These are phyloP conservation scores for Chlamydomonas schloesseri DNA, from an alignment of 139 green algal genomes.

Conservation along the genomic window DNA sequence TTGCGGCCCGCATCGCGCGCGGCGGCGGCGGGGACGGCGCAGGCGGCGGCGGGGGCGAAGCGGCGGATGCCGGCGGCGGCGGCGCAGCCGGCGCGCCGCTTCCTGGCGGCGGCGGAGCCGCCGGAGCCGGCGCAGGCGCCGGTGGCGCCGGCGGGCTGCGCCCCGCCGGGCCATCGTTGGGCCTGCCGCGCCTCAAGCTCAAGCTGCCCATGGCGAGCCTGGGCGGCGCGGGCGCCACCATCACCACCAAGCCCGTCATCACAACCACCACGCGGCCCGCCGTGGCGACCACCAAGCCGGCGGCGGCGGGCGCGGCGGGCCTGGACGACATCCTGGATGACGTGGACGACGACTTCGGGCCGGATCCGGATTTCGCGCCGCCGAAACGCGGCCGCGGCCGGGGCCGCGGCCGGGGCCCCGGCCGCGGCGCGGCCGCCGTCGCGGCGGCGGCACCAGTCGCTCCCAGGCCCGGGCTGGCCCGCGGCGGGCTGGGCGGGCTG, in stretches of 20 bases:
- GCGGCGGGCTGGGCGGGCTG: neutral
- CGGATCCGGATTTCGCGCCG: constrained; percentile 27
- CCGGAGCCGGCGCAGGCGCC: neutral
- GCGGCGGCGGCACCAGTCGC: neutral
- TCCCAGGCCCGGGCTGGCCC: neutral
- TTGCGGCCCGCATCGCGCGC: constrained; percentile 23
- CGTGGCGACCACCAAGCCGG: neutral
- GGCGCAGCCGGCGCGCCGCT: neutral
- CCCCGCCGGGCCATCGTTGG: neutral
- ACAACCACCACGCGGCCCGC: constrained; percentile 6
- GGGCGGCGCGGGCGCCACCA: neutral
- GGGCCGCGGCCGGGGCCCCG: neutral
- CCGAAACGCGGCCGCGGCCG: neutral
- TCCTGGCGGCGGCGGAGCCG: neutral
- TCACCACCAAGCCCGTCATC: neutral
- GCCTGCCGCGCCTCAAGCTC: neutral
- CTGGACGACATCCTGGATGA: neutral
- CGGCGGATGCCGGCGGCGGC: neutral
- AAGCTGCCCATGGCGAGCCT: neutral
- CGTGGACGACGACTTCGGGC: constrained; percentile 29
- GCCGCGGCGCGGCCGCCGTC: neutral
- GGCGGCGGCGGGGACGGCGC: neutral
- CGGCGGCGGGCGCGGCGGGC: neutral
- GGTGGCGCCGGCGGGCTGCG: neutral
- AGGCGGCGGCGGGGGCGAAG: constrained; percentile 1